These are phyloP conservation scores for Schizonepeta tenuifolia DNA, from an alignment of 257 asterid genomes.

Conservation along the genomic window DNA sequence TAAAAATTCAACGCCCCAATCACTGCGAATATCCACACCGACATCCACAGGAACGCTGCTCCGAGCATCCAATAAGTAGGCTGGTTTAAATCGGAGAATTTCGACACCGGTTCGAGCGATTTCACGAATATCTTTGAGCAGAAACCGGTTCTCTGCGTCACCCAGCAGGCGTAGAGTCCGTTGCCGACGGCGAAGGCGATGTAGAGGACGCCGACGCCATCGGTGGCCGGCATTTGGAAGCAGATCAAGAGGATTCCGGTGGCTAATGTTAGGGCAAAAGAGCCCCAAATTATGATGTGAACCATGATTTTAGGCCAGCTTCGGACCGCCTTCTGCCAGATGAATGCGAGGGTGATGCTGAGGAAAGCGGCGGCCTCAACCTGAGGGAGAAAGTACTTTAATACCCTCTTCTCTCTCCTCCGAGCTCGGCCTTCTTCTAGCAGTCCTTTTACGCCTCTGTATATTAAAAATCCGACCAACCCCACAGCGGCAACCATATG, in stretches of 20 bases:
- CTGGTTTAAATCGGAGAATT: slow-evolving; percentile 68
- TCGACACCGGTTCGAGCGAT: slow-evolving; percentile 81
- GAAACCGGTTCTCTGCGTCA: slow-evolving; percentile 72
- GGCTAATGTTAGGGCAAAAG: slow-evolving; percentile 66
- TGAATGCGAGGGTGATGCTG: slow-evolving; percentile 78
- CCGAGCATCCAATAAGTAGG: slow-evolving; percentile 87
- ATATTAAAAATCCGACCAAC: slow-evolving; percentile 72
- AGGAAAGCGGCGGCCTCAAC: slow-evolving; percentile 83
- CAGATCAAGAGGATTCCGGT: slow-evolving; percentile 88
- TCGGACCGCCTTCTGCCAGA: slow-evolving; percentile 89
- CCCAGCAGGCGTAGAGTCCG: slow-evolving; percentile 97
- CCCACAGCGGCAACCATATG: slow-evolving; percentile 72
- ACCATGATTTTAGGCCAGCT: slow-evolving; percentile 91
- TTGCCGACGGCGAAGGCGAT: slow-evolving; percentile 76
- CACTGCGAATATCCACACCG: slow-evolving; percentile 85
- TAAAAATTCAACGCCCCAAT: slow-evolving; percentile 82
- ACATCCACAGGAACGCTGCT: slow-evolving; percentile 93
- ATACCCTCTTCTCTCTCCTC: slow-evolving; percentile 53
- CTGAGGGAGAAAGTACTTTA: slow-evolving; percentile 81
- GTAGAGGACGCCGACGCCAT: slow-evolving; percentile 70
- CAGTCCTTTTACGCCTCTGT: slow-evolving; percentile 71
- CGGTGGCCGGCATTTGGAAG: slow-evolving; percentile 80
- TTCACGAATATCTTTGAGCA: slow-evolving; percentile 71
- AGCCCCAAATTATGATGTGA: slow-evolving; percentile 84
- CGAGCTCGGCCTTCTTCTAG: slow-evolving; percentile 54